Percentiles rank a stretch among this genome's conserved stretches.
Conservation (phyloP, 495 filamentous ascomycete species). For the Neurospora pannonica region DNA sequence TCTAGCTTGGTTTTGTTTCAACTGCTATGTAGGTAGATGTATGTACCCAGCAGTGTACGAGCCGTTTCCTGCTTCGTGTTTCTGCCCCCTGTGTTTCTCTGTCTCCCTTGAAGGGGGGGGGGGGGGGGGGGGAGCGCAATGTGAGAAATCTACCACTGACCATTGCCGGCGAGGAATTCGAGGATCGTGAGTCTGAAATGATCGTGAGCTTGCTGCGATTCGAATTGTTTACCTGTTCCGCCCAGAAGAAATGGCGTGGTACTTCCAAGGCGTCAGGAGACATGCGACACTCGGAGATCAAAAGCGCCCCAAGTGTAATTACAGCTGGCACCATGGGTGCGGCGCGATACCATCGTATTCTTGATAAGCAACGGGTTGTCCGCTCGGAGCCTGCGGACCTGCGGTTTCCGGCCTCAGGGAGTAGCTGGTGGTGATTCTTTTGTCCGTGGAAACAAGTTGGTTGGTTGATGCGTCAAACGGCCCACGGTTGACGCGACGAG, state of each 20-base stretch:
- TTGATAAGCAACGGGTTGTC: neutral
- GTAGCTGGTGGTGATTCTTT: neutral
- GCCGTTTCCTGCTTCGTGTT: no score
- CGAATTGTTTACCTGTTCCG: neutral
- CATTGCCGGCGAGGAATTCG: neutral
- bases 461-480: neutral
- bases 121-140: no score
- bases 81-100: no score
- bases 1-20: no score
- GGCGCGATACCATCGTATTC: neutral
- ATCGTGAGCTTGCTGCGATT: neutral
- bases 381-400: no score
- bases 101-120: no score
- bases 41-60: no score
- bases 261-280: neutral
- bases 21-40: no score
- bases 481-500: neutral
- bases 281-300: neutral
- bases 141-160: neutral
- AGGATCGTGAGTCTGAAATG: neutral
- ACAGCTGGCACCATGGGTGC: neutral
- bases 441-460: neutral
- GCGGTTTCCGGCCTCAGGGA: no score
- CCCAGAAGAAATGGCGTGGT: neutral
- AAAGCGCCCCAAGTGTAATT: neutral